These are phyloP conservation scores for Bocquillonia castaneifolia DNA, from an alignment of 441 rosid genomes.

Conservation along the genomic window DNA sequence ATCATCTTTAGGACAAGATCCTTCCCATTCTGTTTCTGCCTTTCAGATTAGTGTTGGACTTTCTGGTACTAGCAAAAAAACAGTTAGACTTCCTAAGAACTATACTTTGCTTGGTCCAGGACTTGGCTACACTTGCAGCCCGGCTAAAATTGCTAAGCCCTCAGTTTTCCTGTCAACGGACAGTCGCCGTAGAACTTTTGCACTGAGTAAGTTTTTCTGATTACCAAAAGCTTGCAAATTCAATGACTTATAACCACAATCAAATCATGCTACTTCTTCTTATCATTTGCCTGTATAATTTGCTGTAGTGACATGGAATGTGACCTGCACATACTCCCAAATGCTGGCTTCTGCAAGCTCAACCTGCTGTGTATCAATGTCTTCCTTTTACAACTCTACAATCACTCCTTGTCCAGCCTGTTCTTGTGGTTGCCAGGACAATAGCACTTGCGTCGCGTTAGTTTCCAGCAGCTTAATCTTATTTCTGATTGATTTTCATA, in stretches of 20 bases:
- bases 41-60: conserved; percentile 65
- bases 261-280: not conserved
- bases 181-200: conserved; percentile 55
- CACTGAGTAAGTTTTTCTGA: conserved; percentile 44
- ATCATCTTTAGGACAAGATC: conserved; percentile 58
- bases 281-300: conserved; percentile 22
- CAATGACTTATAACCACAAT: too few species aligned
- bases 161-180: conserved; percentile 40
- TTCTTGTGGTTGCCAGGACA: conserved; percentile 50
- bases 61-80: conserved; percentile 58
- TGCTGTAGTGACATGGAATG: conserved; percentile 60
- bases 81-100: conserved; percentile 56
- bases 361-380: conserved; percentile 52
- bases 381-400: conserved; percentile 48
- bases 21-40: conserved; percentile 38
- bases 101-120: conserved; percentile 59
- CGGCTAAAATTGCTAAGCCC: conserved; percentile 40
- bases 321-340: conserved; percentile 50
- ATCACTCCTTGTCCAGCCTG: conserved; percentile 49
- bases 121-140: conserved; percentile 57
- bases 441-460: conserved; percentile 33
- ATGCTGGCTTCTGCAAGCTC: conserved; percentile 38
- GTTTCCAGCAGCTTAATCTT: not conserved
- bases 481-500: not conserved
- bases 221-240: too few species aligned